Conservation (phyloP, 2,329 filamentous ascomycete species). For the Xylariales sp. region DNA sequence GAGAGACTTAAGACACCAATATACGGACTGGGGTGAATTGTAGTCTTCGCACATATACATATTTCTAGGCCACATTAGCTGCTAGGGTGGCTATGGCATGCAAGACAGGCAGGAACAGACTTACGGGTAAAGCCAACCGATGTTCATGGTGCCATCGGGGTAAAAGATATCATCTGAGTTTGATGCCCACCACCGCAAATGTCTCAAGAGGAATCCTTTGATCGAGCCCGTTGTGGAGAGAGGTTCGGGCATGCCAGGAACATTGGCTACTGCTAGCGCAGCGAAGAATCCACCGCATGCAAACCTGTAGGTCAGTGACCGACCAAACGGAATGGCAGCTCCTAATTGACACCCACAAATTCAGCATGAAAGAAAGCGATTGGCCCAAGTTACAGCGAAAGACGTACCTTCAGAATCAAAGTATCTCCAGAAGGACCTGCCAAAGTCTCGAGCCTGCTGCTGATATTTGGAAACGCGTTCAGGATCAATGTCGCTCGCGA, state of each 20-base stretch:
- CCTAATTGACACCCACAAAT: no score
- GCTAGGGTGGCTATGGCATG: no score
- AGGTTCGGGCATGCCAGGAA: slow-evolving; percentile 32
- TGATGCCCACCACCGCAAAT: slow-evolving; percentile 44
- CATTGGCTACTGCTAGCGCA: slow-evolving; percentile 35
- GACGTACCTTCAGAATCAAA: slow-evolving; percentile 43
- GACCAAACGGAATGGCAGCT: slow-evolving; percentile 48
- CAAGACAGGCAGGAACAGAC: no score
- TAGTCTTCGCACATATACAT: slow-evolving; percentile 54
- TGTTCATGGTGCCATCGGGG: slow-evolving; percentile 43
- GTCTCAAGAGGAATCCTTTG: slow-evolving; percentile 45
- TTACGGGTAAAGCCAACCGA: slow-evolving; percentile 29
- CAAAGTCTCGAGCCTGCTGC: slow-evolving; percentile 35
- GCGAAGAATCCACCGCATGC: slow-evolving; percentile 45
- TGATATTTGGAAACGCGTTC: slow-evolving; percentile 30
- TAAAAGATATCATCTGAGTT: slow-evolving; percentile 42
- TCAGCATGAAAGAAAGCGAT: no score
- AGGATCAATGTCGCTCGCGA: slow-evolving; percentile 35
- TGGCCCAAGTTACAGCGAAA: no score
- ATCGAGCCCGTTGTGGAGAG: slow-evolving; percentile 31
- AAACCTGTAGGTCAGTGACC: slow-evolving; percentile 47
- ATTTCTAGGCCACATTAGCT: no score
- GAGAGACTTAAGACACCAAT: slow-evolving; percentile 50
- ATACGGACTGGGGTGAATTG: slow-evolving; percentile 51
- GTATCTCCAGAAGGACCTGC: slow-evolving; percentile 38